Evolutionary conservation across 1,139 yeast genomes (phyloP).

Genomic region (Ogataea hybrid): DNA sequence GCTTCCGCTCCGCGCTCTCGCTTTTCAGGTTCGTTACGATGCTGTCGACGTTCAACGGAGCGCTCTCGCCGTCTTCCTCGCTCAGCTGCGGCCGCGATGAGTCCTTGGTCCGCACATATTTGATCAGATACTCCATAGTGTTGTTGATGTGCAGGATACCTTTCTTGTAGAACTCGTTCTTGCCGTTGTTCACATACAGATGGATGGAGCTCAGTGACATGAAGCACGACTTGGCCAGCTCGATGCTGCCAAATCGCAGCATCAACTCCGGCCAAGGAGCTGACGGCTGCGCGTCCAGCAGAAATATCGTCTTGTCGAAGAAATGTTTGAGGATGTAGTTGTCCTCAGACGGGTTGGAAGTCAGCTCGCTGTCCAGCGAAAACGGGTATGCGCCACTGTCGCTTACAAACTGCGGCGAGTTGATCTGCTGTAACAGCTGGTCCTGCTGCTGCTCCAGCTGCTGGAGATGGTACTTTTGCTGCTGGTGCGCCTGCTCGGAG

Average conservation of each 20-base stretch:
- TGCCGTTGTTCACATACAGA: conserved; percentile 50
- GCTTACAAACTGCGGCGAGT: conserved; percentile 5
- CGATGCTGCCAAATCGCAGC: conserved; percentile 52
- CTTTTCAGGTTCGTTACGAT: conserved; percentile 35
- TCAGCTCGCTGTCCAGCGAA: conserved; percentile 27
- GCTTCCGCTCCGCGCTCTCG: conserved; percentile 32
- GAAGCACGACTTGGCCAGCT: conserved; percentile 53
- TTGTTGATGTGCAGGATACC: conserved; percentile 52
- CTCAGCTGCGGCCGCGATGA: conserved; percentile 3
- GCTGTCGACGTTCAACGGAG: conserved; percentile 30
- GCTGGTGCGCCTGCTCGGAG: conserved; percentile 14
- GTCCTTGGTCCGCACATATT: conserved; percentile 27
- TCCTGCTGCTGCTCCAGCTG: conserved; percentile 17
- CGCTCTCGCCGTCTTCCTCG: conserved; percentile 14
- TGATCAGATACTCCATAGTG: conserved; percentile 49
- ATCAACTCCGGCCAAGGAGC: conserved; percentile 60
- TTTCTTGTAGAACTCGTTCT: conserved; percentile 45
- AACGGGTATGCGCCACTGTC: conserved; percentile 10
- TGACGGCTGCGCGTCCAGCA: conserved; percentile 55
- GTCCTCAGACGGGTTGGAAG: conserved; percentile 37
- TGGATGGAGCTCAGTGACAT: conserved; percentile 53
- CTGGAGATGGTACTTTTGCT: conserved; percentile 15
- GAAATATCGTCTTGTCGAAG: conserved; percentile 48
- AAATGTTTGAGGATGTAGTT: conserved; percentile 51
- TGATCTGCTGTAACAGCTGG: conserved; percentile 15